Base-by-base conservation (phyloP, 129 eudicot species). In the Pseudognaphalium luteoalbum region DNA sequence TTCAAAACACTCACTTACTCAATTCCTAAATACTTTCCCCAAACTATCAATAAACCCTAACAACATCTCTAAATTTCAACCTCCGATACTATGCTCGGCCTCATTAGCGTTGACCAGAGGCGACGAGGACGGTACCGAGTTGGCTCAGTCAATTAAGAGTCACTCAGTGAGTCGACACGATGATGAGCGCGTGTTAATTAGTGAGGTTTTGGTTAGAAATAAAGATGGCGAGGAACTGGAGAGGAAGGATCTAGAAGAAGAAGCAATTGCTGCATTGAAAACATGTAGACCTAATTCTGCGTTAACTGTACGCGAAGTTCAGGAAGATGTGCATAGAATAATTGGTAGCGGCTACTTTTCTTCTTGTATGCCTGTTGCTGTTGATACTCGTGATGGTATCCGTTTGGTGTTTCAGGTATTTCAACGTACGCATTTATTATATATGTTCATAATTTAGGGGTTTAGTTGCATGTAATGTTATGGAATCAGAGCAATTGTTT, bases 201-300 rank as follows among this genome's bases (percentile, higher is more conserved):
- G 99, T 70, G 99, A 94, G 86, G 97, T 94, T 44, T 79, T 88
- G 70, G 92, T 95, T 79, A 91, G 92, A 81, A 88, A 82, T 76
- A 95, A 89, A 70, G 99, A 95, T 50, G 99, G 99, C 2, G 99
- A 95, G 76, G 97, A 87, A 81, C 87, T 95, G n/a, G 99, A 95
- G 51, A 81, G 94, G 87, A 95, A 89, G 76, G 97, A 95, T 68
- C 78, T 95, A 85, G 99, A 87, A 70, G 79, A 80, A 25, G 99
- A 95, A 65, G 99, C 96, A 1, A 66, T 91, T 70, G 83, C 86
- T 20, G 92, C 97, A 10, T 79, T 94, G 80, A 94, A 91, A 74
- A 90, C 96, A 5, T 91, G 90, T 37, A 80, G 97, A 16, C 90
- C 97, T 1, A 94, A 89, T 42, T 85, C 96, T 1, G 99, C 97